Percentiles rank a stretch among this genome's conserved stretches.
Evolutionary conservation across 2,329 filamentous ascomycete genomes (phyloP).

Genomic region (Epicoccum sorghinum): DNA sequence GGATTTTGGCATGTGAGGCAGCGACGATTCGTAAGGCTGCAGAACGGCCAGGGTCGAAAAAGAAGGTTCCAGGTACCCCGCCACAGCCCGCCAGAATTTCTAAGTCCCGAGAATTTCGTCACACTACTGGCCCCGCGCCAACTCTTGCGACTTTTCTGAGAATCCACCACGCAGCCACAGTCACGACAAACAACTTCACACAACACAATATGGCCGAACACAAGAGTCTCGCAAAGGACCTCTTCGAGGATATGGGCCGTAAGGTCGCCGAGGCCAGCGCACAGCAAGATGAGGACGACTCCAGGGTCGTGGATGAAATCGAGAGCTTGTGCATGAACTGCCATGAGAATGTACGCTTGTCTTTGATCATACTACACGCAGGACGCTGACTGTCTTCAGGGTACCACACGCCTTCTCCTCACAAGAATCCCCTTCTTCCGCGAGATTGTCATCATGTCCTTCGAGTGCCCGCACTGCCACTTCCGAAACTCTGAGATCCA

Average conservation of each 20-base stretch:
- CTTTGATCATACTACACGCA: background rate
- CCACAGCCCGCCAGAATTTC: constrained; percentile 25
- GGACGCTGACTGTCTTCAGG: constrained; percentile 58
- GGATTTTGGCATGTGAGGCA: constrained; percentile 58
- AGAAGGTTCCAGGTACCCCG: constrained; percentile 18
- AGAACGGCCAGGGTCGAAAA: constrained; percentile 21
- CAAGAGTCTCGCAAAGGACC: constrained; percentile 52
- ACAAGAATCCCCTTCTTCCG: constrained; percentile 96
- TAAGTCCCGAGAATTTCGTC: constrained; percentile 35
- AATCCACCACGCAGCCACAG: constrained; percentile 1
- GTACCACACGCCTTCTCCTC: constrained; percentile 82
- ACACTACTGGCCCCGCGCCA: constrained; percentile 21
- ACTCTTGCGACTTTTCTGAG: constrained; percentile 6
- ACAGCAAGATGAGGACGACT: constrained; percentile 45
- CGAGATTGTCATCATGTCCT: constrained; percentile 97
- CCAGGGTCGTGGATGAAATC: constrained; percentile 59
- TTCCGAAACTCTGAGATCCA: constrained; percentile 94
- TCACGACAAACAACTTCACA: constrained; percentile 2
- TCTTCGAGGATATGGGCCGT: constrained; percentile 60
- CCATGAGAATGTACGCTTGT: constrained; percentile 52
- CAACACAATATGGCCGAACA: constrained; percentile 40
- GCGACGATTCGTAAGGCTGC: constrained; percentile 39
- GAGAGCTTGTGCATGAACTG: constrained; percentile 63
- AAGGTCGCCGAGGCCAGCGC: constrained; percentile 53
- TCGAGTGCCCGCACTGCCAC: constrained; percentile 86